Evolutionary conservation across 805 yeast genomes (phyloP).

Genomic region (Schwanniomyces vanrijiae): DNA sequence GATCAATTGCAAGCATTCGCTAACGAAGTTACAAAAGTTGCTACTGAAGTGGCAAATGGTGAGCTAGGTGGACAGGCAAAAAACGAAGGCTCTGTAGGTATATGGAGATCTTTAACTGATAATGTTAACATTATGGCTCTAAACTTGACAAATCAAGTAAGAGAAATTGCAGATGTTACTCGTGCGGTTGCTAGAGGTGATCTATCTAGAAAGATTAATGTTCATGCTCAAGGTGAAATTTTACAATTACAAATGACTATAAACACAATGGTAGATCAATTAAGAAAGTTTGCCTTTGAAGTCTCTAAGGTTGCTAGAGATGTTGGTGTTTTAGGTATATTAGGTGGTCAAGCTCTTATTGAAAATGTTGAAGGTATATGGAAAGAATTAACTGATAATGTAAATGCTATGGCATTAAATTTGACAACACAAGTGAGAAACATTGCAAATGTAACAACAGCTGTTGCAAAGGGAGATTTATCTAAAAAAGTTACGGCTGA

Average conservation of each 20-base stretch:
- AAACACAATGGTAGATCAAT: conserved; percentile 85
- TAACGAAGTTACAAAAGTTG: conserved; percentile 77
- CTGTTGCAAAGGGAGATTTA: conserved; percentile 81
- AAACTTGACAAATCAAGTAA: conserved; percentile 64
- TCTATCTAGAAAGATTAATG: conserved; percentile 77
- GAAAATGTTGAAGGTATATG: conserved; percentile 83
- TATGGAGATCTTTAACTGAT: conserved; percentile 82
- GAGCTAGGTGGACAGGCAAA: conserved; percentile 88
- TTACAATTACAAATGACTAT: conserved; percentile 82
- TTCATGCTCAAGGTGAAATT: conserved; percentile 90
- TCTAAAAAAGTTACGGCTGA: conserved; percentile 84
- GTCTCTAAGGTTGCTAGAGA: conserved; percentile 86
- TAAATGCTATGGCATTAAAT: conserved; percentile 87
- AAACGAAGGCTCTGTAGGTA: conserved; percentile 81
- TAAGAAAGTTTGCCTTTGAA: conserved; percentile 80
- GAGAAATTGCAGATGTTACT: conserved; percentile 89
- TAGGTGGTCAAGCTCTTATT: conserved; percentile 85
- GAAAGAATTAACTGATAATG: conserved; percentile 84
- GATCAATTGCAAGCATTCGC: conserved; percentile 82
- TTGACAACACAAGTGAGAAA: conserved; percentile 86
- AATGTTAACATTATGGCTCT: conserved; percentile 88
- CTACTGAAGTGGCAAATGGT: conserved; percentile 89
- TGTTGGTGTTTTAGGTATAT: conserved; percentile 84
- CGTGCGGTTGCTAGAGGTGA: conserved; percentile 89
- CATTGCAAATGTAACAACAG: conserved; percentile 84